These are phyloP conservation scores for Lepidopterella palustris DNA, from an alignment of 495 filamentous ascomycete species.

Conservation along the genomic window DNA sequence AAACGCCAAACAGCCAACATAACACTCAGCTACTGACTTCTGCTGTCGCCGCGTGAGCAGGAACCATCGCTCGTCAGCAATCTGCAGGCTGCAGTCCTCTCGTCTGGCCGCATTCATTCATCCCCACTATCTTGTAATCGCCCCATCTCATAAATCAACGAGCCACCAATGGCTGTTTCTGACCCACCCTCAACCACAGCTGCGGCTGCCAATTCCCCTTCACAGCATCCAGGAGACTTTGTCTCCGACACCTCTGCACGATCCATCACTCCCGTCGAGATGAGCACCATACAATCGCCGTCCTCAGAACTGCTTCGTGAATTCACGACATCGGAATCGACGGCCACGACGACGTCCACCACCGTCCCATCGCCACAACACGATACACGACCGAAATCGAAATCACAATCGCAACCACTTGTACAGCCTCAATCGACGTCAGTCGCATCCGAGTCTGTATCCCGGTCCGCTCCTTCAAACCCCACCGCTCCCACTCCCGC, in stretches of 20 bases:
- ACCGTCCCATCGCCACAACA: not conserved
- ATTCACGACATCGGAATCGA: not conserved
- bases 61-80: not conserved
- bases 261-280: constrained; percentile 22
- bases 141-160: not conserved
- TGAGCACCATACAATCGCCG: constrained; percentile 22
- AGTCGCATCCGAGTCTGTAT: not conserved
- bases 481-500: not conserved
- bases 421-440: not conserved
- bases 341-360: not conserved
- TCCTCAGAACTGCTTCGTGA: not conserved
- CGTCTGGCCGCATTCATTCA: not conserved
- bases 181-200: constrained; percentile 8
- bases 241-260: constrained; percentile 6
- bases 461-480: not conserved
- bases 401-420: not conserved
- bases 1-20: not conserved
- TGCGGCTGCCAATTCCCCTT: not conserved
- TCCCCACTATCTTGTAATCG: not conserved
- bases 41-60: not conserved
- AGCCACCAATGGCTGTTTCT: constrained; percentile 17
- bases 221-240: not conserved
- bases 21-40: not conserved
- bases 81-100: not conserved
- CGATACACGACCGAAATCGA: not conserved